Evolutionary conservation across 164 flowering plant genomes (phyloP), one percentile per base, ranked within the genome.

Genomic region (Berberis thunbergii): DNA sequence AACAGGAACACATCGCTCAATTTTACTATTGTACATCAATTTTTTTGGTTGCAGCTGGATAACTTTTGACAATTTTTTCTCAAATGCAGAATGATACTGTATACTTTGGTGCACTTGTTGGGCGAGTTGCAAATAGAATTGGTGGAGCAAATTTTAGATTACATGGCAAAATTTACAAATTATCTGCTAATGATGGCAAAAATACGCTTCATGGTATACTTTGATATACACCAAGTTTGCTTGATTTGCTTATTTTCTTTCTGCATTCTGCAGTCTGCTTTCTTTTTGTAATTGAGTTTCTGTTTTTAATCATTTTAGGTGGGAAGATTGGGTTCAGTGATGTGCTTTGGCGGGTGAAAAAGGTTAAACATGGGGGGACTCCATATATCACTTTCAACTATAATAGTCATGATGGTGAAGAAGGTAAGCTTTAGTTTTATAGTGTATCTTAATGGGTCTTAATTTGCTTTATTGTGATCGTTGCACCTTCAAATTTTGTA

Each of bases 51-150:
- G 26, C 26, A 26, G 26, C 26, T 26, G 26, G 26, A 26, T 26
- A 26, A 26, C 26, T 26, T 26, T 26, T 26, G 26, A 26, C 26
- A 26, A 26, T 26, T 26, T 26, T 26, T 26, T 26, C 4, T 13
- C 9, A 7, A 13, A 3, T 75, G 62, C 81, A 90, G 97, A 83
- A 80, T 70, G 89, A 86, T 58, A 62, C 77, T 26, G 57, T 78
- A 1, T 81, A 86, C 63, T 81, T 86, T 49, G 93, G 96, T 7
- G 80, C 84, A 53, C 67, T 78, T 45, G 86, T 84, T 60, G 96
- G 96, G 5, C 76, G 91, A 11, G 91, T 85, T 7, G 96, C 91
- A 2, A 89, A 89, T 61, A 72, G 96, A 65, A 85, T 89, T 43
- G 77, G 69, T n/a, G 82, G 81, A 1, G 96, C 89, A 57, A 68